A percentile compares a stretch with the other conserved stretches of the same genome.
Conservation (phyloP, 2,329 filamentous ascomycete genomes). For the Emydomyces testavorans region DNA sequence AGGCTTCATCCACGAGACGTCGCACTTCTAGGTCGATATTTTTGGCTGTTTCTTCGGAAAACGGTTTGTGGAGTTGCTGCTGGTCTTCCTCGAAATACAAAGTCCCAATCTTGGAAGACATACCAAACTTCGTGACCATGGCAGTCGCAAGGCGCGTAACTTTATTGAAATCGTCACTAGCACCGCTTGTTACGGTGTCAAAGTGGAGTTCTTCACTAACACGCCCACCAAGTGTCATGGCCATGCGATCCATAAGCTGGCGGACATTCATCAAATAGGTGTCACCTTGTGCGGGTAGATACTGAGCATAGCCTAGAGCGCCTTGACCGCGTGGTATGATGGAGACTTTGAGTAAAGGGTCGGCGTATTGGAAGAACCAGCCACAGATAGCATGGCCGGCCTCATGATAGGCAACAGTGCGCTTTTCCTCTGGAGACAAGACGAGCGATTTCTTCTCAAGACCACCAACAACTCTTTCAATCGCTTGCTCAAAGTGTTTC, state of each 20-base stretch:
- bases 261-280: conserved; percentile 92
- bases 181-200: conserved; percentile 87
- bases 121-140: conserved; percentile 99
- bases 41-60: conserved; percentile 85
- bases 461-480: conserved; percentile 92
- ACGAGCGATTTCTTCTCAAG: conserved; percentile 96
- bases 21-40: conserved; percentile 86
- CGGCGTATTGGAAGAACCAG: conserved; percentile 95
- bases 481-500: conserved; percentile 90
- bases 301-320: conserved; percentile 90
- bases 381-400: conserved; percentile 96
- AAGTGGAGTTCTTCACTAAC: conserved; percentile 96
- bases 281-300: conserved; percentile 71
- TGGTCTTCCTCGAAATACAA: conserved; percentile 79
- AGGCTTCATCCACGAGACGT: conserved; percentile 82
- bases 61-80: conserved; percentile 81
- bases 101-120: conserved; percentile 88
- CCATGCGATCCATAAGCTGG: conserved; percentile 98
- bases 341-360: conserved; percentile 92
- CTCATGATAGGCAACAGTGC: conserved; percentile 93
- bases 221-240: conserved; percentile 93
- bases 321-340: conserved; percentile 95
- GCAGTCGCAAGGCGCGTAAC: conserved; percentile 89
- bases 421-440: conserved; percentile 85
- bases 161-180: conserved; percentile 96